phyloP scores from a whole-genome alignment of 2,329 filamentous ascomycete species.

The Xenosphaeropsis pyriputrescens region DNA sequence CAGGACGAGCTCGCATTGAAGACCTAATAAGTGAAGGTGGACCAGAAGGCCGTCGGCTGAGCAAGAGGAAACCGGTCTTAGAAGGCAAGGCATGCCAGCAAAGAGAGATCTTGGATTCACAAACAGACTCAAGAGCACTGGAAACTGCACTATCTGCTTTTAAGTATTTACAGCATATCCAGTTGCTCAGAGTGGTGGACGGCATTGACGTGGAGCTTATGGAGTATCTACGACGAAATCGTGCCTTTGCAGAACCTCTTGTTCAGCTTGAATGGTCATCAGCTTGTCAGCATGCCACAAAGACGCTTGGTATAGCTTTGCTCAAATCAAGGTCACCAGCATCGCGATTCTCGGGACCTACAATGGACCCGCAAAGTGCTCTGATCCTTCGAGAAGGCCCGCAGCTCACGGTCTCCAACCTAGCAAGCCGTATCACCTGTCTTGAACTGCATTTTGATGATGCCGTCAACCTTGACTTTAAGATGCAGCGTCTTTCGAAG shows the following conservation, averaged over 20 bases:
- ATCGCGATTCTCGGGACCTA: slow-evolving; percentile 45
- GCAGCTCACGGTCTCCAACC: slow-evolving; percentile 28
- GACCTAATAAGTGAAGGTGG: slow-evolving; percentile 10
- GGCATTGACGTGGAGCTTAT: slow-evolving; percentile 38
- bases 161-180: slow-evolving; percentile 44
- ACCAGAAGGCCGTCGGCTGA: slow-evolving; percentile 16
- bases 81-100: slow-evolving; percentile 9
- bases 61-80: slow-evolving; percentile 3
- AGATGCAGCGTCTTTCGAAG: slow-evolving; percentile 39
- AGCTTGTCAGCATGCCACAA: slow-evolving; percentile 46
- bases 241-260: slow-evolving; percentile 25
- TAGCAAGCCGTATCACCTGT: slow-evolving; percentile 42
- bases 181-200: slow-evolving; percentile 47
- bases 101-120: slow-evolving; percentile 8
- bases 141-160: slow-evolving; percentile 26
- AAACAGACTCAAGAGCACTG: slow-evolving; percentile 9
- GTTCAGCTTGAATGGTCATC: slow-evolving; percentile 43
- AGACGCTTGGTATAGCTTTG: slow-evolving; percentile 40
- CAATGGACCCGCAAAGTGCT: slow-evolving; percentile 45
- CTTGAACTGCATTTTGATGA: slow-evolving; percentile 47
- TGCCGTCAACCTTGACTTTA: slow-evolving; percentile 33
- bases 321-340: slow-evolving; percentile 38
- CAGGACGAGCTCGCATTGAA: neutral
- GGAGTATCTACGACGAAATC: slow-evolving; percentile 31
- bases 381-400: slow-evolving; percentile 31